Percentiles rank a stretch among this genome's conserved stretches.
Conservation (phyloP, 2,329 filamentous ascomycete genomes). For the Leptographium wingfieldii region DNA sequence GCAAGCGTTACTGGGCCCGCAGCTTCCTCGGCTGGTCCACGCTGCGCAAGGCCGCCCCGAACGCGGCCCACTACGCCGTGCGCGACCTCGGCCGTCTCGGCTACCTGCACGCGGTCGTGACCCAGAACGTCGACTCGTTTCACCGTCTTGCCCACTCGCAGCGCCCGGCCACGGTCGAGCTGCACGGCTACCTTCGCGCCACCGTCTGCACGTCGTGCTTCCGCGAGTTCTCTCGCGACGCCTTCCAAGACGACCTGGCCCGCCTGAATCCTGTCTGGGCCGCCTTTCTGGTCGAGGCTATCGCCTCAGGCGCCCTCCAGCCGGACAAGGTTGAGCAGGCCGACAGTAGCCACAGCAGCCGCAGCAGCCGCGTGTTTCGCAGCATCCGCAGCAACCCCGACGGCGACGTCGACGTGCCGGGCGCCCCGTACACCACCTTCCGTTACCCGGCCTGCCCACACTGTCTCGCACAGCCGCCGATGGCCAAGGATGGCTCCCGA, state of each 20-base stretch:
- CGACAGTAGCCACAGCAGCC: conserved; percentile 22
- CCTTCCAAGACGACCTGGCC: conserved; percentile 66
- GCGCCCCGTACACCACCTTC: conserved; percentile 79
- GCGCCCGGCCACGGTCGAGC: conserved; percentile 58
- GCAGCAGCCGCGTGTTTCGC: not conserved
- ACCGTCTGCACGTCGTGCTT: conserved; percentile 71
- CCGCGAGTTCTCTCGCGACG: conserved; percentile 54
- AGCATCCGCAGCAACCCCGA: conserved; percentile 84
- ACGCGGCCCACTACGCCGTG: conserved; percentile 67
- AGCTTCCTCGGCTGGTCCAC: conserved; percentile 90
- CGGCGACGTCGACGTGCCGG: conserved; percentile 82
- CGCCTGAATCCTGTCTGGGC: conserved; percentile 79
- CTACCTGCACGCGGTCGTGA: conserved; percentile 64
- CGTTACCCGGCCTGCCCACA: conserved; percentile 80
- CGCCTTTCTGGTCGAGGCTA: conserved; percentile 57
- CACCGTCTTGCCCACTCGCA: conserved; percentile 65
- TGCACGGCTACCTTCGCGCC: conserved; percentile 81
- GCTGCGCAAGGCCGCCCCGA: conserved; percentile 65
- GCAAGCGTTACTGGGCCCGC: conserved; percentile 91
- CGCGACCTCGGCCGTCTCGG: conserved; percentile 59
- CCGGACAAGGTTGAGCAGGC: conserved; percentile 62
- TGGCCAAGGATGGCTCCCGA: conserved; percentile 35
- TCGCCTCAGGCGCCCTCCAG: conserved; percentile 61
- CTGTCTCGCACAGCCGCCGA: conserved; percentile 55
- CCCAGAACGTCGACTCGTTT: conserved; percentile 96